Evolutionary conservation across 148 eudicot genomes (phyloP).

Genomic region (Camellia japonica): DNA sequence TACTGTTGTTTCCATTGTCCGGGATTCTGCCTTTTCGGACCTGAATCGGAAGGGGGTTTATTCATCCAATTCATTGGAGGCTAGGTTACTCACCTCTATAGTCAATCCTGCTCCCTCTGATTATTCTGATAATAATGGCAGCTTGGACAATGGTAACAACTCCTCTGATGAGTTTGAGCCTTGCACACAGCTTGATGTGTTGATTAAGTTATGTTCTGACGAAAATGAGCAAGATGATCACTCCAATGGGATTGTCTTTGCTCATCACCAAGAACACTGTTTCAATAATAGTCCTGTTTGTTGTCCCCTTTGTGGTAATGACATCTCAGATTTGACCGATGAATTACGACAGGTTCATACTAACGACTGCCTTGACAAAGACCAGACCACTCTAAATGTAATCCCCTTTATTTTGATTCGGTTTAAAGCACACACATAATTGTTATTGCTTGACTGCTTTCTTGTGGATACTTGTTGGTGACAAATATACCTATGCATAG

Average conservation of each 20-base stretch:
- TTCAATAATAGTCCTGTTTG: constrained; percentile 17
- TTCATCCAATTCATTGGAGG: constrained; percentile 38
- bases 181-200: constrained; percentile 50
- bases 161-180: constrained; percentile 33
- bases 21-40: constrained; percentile 2
- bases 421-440: not conserved
- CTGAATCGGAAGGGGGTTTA: constrained; percentile 11
- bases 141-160: constrained; percentile 14
- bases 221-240: constrained; percentile 20
- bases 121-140: constrained; percentile 12
- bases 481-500: not conserved
- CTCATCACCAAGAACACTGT: not conserved
- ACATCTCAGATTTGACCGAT: constrained; percentile 55
- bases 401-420: constrained; percentile 3
- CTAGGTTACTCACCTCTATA: constrained; percentile 38
- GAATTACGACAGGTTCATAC: constrained; percentile 59
- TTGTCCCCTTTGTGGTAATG: constrained; percentile 77
- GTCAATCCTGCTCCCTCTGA: constrained; percentile 9
- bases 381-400: constrained; percentile 38
- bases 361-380: constrained; percentile 76
- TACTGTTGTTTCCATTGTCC: not conserved
- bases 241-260: constrained; percentile 5
- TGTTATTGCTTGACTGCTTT: not conserved
- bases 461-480: not conserved
- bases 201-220: constrained; percentile 58